Evolutionary conservation across 176 grass and related monocot species (phyloP).

Genomic region (Zizania latifolia): DNA sequence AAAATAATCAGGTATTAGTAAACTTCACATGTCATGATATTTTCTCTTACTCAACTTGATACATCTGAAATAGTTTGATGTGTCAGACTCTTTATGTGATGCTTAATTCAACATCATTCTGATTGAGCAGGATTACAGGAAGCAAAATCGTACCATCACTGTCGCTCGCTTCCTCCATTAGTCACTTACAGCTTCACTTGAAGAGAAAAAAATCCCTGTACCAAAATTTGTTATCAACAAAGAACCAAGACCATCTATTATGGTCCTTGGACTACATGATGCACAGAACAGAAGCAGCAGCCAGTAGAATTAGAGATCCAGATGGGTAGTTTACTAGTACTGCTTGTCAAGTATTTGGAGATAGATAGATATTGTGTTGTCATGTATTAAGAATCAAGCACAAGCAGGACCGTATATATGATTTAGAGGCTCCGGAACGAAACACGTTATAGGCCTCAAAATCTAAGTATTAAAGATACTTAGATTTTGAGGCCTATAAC

Average conservation of each 20-base stretch:
- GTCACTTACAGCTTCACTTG: background rate
- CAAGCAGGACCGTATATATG: no score
- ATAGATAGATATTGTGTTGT: background rate
- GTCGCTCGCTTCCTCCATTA: no score
- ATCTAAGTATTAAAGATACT: no score
- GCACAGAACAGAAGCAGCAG: background rate
- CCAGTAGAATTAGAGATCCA: background rate
- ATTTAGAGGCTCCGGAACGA: no score
- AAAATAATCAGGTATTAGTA: constrained; percentile 16
- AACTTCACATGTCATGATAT: background rate
- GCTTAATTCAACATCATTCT: background rate
- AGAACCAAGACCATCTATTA: background rate
- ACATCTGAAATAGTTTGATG: background rate
- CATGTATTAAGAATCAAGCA: background rate
- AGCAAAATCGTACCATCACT: background rate
- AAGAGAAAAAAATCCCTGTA: background rate
- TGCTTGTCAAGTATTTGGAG: background rate
- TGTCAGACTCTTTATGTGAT: background rate
- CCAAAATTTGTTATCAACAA: no score
- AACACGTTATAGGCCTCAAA: no score
- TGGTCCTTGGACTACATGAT: background rate
- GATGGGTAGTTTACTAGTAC: background rate
- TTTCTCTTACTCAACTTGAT: background rate
- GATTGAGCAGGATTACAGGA: background rate
- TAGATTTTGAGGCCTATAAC: no score